Conservation (phyloP, 139 green algal genomes). For the Chlamydomonas sp. region DNA sequence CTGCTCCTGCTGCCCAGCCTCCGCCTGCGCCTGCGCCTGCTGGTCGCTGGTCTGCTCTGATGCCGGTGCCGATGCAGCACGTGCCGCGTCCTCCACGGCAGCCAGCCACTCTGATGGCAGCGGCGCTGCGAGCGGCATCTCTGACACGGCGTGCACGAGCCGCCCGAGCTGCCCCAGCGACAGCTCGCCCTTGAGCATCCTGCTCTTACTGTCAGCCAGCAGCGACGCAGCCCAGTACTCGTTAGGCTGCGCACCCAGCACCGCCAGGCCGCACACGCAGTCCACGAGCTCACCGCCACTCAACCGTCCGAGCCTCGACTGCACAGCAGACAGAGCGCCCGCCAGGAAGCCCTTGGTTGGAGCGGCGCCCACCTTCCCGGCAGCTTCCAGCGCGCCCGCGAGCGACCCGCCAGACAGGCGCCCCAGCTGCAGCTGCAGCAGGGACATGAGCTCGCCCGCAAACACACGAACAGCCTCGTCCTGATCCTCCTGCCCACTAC, state of each 20-base stretch:
- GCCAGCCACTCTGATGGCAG: neutral
- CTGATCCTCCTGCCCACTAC: neutral
- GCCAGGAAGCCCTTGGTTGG: neutral
- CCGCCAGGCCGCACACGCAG: neutral
- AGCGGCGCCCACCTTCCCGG: neutral
- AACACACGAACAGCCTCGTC: neutral
- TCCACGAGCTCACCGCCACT: neutral
- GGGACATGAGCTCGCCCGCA: neutral
- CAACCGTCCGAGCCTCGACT: neutral
- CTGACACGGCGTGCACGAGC: neutral
- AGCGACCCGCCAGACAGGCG: neutral
- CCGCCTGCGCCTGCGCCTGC: too few relatives aligned
- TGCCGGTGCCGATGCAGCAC: neutral
- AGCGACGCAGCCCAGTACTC: neutral
- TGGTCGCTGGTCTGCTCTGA: neutral
- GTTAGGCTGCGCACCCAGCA: neutral
- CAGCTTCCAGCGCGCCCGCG: neutral
- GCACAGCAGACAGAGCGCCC: neutral
- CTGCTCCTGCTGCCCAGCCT: neutral
- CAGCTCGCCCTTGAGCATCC: neutral
- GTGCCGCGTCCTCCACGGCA: neutral
- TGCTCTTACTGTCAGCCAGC: neutral
- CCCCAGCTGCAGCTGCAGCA: neutral
- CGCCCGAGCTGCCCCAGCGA: neutral
- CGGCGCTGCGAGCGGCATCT: neutral